phyloP scores from a whole-genome alignment of 441 rosid genomes.

The Euphorbia celastroides region DNA sequence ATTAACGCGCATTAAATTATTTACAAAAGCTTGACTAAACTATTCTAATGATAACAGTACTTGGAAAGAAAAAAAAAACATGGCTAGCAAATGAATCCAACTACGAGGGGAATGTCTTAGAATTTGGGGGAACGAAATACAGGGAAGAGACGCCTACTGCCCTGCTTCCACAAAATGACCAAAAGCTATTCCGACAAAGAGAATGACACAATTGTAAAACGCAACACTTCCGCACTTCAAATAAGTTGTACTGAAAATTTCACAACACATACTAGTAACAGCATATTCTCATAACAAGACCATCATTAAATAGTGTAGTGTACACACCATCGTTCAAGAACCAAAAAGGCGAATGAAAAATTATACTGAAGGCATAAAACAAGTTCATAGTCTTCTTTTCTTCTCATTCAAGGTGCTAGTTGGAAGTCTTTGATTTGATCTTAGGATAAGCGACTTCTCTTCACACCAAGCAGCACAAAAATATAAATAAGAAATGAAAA shows the following conservation, averaged over 20 bases:
- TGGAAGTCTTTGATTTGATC: background rate
- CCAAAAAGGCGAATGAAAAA: too few species aligned
- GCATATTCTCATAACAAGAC: background rate
- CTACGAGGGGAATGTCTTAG: too few species aligned
- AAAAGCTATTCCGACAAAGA: background rate
- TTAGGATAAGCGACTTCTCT: slow-evolving; percentile 10
- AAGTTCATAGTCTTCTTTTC: slow-evolving; percentile 3
- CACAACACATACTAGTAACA: background rate
- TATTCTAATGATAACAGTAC: too few species aligned
- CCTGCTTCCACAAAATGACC: background rate
- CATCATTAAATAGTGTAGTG: background rate
- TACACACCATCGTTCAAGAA: background rate
- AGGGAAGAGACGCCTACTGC: too few species aligned
- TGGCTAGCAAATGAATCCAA: too few species aligned
- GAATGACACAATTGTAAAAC: too few species aligned
- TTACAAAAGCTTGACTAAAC: too few species aligned
- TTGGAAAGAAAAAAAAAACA: too few species aligned
- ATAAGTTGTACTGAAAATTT: background rate
- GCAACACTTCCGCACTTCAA: too few species aligned
- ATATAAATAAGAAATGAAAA: slow-evolving; percentile 17
- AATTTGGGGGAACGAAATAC: too few species aligned
- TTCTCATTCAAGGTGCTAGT: slow-evolving; percentile 15
- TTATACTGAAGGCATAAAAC: background rate
- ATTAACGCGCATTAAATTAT: too few species aligned
- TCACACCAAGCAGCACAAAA: slow-evolving; percentile 24